These are phyloP conservation scores for Leptographium wingfieldii DNA, from an alignment of 2,329 filamentous ascomycete genomes.

Conservation along the genomic window DNA sequence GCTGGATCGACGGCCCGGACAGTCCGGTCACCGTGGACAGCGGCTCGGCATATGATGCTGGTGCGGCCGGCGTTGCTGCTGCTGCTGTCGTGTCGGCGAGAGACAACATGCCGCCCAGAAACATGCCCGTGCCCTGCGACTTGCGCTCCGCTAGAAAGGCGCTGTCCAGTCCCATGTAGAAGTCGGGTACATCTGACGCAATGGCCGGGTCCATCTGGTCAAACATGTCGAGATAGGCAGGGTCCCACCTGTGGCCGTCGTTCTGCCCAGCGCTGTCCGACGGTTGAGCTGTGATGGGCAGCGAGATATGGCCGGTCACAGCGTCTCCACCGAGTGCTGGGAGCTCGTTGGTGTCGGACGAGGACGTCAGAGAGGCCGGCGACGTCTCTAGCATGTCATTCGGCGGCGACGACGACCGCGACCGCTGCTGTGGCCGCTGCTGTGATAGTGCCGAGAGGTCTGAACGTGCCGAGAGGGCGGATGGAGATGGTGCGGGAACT, in stretches of 20 bases:
- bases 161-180: conserved; percentile 17
- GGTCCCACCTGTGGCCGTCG: not conserved
- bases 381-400: not conserved
- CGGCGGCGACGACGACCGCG: not conserved
- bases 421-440: not conserved
- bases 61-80: not conserved
- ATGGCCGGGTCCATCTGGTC: conserved; percentile 3
- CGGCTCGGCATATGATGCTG: not conserved
- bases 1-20: not conserved
- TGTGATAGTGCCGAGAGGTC: not conserved
- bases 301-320: no score
- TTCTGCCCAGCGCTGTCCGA: not conserved
- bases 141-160: conserved; percentile 6
- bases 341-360: not conserved
- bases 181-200: not conserved
- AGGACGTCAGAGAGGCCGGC: not conserved
- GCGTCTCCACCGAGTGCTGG: no score
- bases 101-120: not conserved
- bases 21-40: not conserved
- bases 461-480: not conserved
- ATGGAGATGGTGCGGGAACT: not conserved
- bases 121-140: not conserved
- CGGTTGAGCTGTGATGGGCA: not conserved
- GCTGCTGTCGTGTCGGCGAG: not conserved
- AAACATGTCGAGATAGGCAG: conserved; percentile 3